Base-by-base conservation (phyloP, 2,329 filamentous ascomycete genomes). In the Macrophomina tecta region DNA sequence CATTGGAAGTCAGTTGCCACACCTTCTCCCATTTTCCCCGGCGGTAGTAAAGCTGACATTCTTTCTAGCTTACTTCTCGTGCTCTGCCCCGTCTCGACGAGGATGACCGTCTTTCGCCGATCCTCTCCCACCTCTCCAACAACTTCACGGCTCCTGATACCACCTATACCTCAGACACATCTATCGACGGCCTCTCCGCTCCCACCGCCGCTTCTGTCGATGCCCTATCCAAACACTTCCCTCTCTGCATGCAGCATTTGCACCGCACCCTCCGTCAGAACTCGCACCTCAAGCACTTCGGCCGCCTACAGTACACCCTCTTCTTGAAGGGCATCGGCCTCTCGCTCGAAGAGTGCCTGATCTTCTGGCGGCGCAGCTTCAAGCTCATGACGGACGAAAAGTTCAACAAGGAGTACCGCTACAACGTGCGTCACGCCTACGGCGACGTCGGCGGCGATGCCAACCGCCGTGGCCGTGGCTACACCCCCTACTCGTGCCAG, bases 401-500 rank as follows among this genome's bases (percentile, higher is more conserved):
- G 42, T 99, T 98, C 85, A 96, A 96, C 80, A 98, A 97, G 76
- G 93, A 97, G 76, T 98, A 99, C 81, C 87, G 91, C 52, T 99
- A 99, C 85, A 98, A 99, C 77, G 88, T 98, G 67, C 91, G 94
- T n/a, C 94, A 99, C 84, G 80, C 85, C 0, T 99, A 98, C 77
- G 95, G 95, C 71, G 94, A 98, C 73, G 95, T 98, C 0, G 95
- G 95, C 65, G 94, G 94, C 67, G 94, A 98, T 79, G 85, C 89
- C 23, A 97, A 97, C 76, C 87, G 94, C 38, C 88, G 94, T 64
- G 91, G 93, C 49, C 87, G 91, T 65, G 94, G 94, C 23, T 97
- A 97, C 77, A 91, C 91, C 58, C 93, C 95, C 0, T 96, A 93
- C 75, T 95, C 91, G 64, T 99, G 95, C 78, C 94, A 98, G 75